phyloP scores from a whole-genome alignment of 305 asterid species.

The Fraxinus xanthoxyloides region DNA sequence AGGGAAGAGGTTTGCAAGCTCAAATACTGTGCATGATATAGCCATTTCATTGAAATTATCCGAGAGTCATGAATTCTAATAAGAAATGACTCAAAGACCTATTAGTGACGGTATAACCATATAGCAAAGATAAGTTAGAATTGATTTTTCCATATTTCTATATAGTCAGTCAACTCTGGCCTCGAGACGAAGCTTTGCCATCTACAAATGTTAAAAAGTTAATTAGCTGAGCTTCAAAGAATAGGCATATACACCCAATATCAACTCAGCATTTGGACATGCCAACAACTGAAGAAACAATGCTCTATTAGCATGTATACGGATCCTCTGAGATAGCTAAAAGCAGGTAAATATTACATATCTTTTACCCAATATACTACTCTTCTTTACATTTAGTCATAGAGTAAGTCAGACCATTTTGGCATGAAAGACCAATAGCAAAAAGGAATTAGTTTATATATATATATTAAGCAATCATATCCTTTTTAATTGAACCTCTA shows the following conservation, averaged over 20 bases:
- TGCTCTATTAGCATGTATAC: background rate
- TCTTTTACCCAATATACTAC: background rate
- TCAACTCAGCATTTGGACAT: background rate
- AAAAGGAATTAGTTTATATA: background rate
- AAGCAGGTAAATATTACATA: background rate
- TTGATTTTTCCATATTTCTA: background rate
- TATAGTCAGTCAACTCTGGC: background rate
- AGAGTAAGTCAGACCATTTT: background rate
- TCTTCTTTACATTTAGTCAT: background rate
- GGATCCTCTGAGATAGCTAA: background rate
- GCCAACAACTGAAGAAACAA: background rate
- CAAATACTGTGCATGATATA: background rate
- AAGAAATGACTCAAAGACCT: background rate
- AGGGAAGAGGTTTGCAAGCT: slow-evolving; percentile 1
- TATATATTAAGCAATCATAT: background rate
- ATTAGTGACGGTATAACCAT: background rate
- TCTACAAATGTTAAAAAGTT: background rate
- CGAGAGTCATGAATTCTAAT: background rate
- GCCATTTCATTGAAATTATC: background rate
- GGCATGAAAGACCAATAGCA: background rate
- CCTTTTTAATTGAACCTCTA: background rate
- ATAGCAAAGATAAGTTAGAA: background rate
- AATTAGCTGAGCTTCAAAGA: background rate
- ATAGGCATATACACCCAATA: background rate
- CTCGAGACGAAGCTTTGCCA: background rate